A percentile compares a stretch with the other conserved stretches of the same genome.
These are phyloP conservation scores for Boletus rubroflammeus DNA, from an alignment of 768 basidiomycete species.

Conservation along the genomic window DNA sequence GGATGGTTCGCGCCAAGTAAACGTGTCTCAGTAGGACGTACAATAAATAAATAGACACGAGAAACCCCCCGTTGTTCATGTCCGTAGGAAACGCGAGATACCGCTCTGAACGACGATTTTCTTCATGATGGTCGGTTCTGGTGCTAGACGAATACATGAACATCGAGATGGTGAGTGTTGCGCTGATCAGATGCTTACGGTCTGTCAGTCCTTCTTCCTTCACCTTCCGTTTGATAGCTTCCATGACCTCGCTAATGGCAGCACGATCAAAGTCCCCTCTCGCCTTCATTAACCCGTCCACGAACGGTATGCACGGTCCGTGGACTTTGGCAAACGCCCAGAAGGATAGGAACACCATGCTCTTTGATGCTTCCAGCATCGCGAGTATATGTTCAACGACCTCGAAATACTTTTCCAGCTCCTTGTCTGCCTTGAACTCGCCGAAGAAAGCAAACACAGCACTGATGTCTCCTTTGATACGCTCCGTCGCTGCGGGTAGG, in stretches of 20 bases:
- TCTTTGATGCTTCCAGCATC: conserved; percentile 82
- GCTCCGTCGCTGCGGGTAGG: conserved; percentile 81
- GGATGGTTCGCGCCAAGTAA: not conserved
- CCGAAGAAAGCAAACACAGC: conserved; percentile 79
- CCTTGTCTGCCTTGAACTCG: conserved; percentile 69
- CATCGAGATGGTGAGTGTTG: not conserved
- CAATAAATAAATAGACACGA: conserved; percentile 4
- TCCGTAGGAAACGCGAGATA: conserved; percentile 71
- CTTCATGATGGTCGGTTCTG: conserved; percentile 89
- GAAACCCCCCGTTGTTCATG: conserved; percentile 13
- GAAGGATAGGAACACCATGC: conserved; percentile 88
- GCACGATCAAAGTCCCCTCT: conserved; percentile 90
- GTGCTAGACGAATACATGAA: conserved; percentile 42
- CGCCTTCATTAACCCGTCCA: conserved; percentile 86
- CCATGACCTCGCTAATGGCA: conserved; percentile 87
- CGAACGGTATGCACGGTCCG: conserved; percentile 89
- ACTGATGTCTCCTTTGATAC: conserved; percentile 78
- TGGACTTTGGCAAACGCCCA: conserved; percentile 92
- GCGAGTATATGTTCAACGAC: conserved; percentile 80
- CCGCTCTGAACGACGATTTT: conserved; percentile 74
- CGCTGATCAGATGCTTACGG: conserved; percentile 50
- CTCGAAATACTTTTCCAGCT: conserved; percentile 80
- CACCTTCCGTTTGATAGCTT: conserved; percentile 86
- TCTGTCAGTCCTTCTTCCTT: conserved; percentile 83
- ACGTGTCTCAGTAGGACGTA: not conserved